Conservation (phyloP, 495 filamentous ascomycete species). For the Neurospora sp. region DNA sequence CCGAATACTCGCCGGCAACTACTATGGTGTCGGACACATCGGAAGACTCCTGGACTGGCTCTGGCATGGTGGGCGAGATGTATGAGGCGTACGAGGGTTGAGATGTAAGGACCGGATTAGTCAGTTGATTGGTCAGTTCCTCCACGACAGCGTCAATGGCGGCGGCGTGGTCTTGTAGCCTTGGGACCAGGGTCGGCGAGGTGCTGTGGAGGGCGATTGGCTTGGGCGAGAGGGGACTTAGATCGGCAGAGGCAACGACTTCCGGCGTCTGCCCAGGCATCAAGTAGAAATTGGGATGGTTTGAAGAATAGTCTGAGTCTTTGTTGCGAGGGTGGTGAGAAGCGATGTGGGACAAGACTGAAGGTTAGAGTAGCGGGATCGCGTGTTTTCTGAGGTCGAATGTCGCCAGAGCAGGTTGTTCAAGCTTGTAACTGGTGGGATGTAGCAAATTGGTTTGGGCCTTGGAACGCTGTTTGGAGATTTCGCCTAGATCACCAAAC, state of each 20-base stretch:
- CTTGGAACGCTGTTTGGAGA: neutral
- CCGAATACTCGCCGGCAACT: slow-evolving; percentile 20
- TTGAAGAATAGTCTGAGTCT: neutral
- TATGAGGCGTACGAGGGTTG: neutral
- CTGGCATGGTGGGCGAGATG: slow-evolving; percentile 5
- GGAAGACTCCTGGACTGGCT: slow-evolving; percentile 3
- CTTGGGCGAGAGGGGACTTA: slow-evolving; percentile 22
- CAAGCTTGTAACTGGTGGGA: neutral
- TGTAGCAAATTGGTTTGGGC: neutral
- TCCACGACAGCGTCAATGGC: slow-evolving; percentile 5
- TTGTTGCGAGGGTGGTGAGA: neutral
- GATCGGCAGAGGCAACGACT: slow-evolving; percentile 28
- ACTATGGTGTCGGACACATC: slow-evolving; percentile 22
- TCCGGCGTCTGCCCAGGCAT: slow-evolving; percentile 28
- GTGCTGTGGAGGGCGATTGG: slow-evolving; percentile 20
- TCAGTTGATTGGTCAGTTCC: neutral
- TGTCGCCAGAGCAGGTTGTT: neutral
- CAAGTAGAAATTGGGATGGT: slow-evolving; percentile 1
- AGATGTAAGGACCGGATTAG: neutral
- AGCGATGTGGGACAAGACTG: neutral
- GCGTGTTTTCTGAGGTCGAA: neutral
- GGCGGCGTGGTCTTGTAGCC: slow-evolving; percentile 28
- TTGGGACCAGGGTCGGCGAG: slow-evolving; percentile 26
- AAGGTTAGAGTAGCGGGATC: neutral
- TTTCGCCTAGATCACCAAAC: neutral